These are phyloP conservation scores for Neurospora intermedia DNA, from an alignment of 495 filamentous ascomycete species.

Conservation along the genomic window DNA sequence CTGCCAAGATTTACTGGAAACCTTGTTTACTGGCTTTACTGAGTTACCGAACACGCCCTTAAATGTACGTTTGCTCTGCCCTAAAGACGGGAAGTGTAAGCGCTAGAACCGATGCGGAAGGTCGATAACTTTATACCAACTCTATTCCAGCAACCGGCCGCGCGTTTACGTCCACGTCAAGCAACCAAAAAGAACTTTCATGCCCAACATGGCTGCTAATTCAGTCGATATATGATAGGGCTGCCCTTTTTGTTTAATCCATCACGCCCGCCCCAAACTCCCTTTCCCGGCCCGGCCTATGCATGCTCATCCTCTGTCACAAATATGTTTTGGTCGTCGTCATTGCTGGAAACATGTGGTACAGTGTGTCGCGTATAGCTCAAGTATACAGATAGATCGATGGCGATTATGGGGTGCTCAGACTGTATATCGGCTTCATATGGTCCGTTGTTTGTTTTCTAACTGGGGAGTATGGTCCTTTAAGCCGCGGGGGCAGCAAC, in stretches of 20 bases:
- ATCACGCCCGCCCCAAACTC: background rate
- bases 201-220: background rate
- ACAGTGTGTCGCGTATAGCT: background rate
- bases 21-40: too few species aligned
- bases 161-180: background rate
- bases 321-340: background rate
- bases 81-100: background rate
- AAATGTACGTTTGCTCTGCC: background rate
- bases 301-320: background rate
- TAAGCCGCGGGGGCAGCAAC: slow-evolving; percentile 10
- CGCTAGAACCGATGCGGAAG: background rate
- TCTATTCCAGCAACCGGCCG: background rate
- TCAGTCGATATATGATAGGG: background rate
- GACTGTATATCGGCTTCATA: background rate
- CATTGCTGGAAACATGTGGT: background rate
- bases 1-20: too few species aligned
- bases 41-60: too few species aligned
- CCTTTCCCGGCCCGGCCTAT: background rate
- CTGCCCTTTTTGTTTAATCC: background rate
- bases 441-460: background rate
- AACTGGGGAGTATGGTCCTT: background rate
- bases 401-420: background rate
- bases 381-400: background rate
- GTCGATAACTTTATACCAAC: background rate
- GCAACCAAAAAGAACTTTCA: background rate